Conservation (phyloP, 164 flowering plant genomes). For the Vitis rupestris region DNA sequence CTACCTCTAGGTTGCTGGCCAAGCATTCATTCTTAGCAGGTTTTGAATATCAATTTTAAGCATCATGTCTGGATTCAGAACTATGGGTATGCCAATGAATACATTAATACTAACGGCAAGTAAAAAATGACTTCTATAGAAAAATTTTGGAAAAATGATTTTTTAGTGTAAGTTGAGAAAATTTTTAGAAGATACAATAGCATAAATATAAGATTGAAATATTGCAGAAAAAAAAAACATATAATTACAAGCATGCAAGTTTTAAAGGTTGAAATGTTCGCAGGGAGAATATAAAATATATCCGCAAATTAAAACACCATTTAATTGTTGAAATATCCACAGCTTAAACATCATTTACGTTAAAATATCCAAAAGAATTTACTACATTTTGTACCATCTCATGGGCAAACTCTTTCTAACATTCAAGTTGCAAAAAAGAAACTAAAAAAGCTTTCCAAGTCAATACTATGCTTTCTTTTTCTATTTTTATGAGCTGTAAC, state of each 20-base stretch:
- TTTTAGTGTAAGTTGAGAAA: neutral
- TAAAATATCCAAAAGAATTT: too few relatives aligned
- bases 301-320: neutral
- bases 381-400: too few relatives aligned
- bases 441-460: too few relatives aligned
- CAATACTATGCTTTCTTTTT: too few relatives aligned
- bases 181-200: neutral
- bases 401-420: too few relatives aligned
- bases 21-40: neutral
- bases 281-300: neutral
- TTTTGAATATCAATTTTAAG: neutral
- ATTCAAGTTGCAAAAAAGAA: too few relatives aligned
- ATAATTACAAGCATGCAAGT: neutral
- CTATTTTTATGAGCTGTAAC: too few relatives aligned
- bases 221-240: neutral
- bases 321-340: too few relatives aligned
- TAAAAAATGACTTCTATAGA: too few relatives aligned
- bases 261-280: neutral
- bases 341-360: too few relatives aligned
- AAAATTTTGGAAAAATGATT: too few relatives aligned
- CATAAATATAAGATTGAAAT: neutral
- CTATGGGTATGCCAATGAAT: neutral
- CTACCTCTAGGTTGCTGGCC: neutral
- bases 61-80: neutral
- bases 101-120: neutral